These are phyloP conservation scores for Tetrapisispora arboricola DNA, from an alignment of 805 yeast genomes.

Conservation along the genomic window DNA sequence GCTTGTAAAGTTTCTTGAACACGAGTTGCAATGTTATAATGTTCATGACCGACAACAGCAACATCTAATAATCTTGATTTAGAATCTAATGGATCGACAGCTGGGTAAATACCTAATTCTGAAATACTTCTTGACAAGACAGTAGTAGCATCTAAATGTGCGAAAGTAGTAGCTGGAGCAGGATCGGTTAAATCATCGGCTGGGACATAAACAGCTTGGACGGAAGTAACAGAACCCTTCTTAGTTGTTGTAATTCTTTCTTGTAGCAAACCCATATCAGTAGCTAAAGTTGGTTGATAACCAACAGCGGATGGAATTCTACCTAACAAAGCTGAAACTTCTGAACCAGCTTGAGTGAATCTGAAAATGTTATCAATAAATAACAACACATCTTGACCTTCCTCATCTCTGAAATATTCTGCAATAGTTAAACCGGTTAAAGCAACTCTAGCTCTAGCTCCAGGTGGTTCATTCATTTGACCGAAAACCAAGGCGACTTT, in stretches of 20 bases:
- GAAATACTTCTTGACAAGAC: constrained; percentile 99
- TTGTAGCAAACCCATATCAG: constrained; percentile 99
- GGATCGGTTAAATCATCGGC: constrained; percentile 99
- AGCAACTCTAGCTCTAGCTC: constrained; percentile 99
- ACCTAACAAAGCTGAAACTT: constrained; percentile 98
- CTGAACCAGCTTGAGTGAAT: constrained; percentile 99
- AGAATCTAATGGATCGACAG: constrained; percentile 99
- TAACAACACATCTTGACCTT: constrained; percentile 99
- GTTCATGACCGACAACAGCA: constrained; percentile 97
- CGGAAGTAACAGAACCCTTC: constrained; percentile 99
- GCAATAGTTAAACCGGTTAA: constrained; percentile 99
- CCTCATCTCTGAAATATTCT: constrained; percentile 99
- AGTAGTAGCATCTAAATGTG: constrained; percentile 99
- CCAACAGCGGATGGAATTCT: constrained; percentile 99
- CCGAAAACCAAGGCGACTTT: constrained; percentile 99
- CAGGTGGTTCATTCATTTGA: constrained; percentile 99
- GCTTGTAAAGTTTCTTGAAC: constrained; percentile 99
- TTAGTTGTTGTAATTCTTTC: constrained; percentile 99
- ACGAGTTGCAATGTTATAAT: constrained; percentile 85
- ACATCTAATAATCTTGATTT: constrained; percentile 97
- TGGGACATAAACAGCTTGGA: constrained; percentile 99
- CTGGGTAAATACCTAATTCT: constrained; percentile 99
- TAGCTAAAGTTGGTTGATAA: constrained; percentile 99
- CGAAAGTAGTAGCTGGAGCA: constrained; percentile 99
- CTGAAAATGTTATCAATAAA: constrained; percentile 99